Base-by-base conservation (phyloP, 2,329 filamentous ascomycete species). In the Didymella pomorum region DNA sequence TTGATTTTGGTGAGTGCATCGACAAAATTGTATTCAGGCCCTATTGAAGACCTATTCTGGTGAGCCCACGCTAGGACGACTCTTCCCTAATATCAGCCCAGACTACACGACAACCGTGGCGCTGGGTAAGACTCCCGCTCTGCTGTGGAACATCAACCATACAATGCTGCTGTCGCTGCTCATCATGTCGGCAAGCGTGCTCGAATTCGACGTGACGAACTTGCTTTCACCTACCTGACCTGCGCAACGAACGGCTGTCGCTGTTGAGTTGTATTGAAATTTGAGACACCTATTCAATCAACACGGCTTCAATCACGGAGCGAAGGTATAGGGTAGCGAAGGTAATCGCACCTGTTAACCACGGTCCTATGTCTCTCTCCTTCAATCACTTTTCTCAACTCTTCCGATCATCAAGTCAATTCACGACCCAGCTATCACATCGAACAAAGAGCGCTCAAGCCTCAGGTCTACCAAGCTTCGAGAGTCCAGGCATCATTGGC, bases 221-320 rank as follows among this genome's bases (percentile, higher is more conserved):
- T 52, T 39, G 43, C 57, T 60, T 68, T 66, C 61, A 67, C 62
- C 56, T 59, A 31, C 28, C 42, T 48, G 56, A 46, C 46, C 55
- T 50, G 45, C 41, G 25, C 28, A 57, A 60, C 56, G 56, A 60
- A 53, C 55, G 54, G 49, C 25, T 56, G 55, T 33, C 35, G 48
- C 64, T 71, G 70, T 69, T 71, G 63, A 71, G 28, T 33, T 26
- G 16, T 71, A 69, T 70, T 69, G 66, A 69, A 16, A 11, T 37
- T 26, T 65, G 58, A 64, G 59, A 66, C 61, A 65, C 20, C 43
- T 62, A 61, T 63, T 65, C 52, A 61, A 33, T 39, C 39, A 33
- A 16, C 25, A 4, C 3, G 8, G n/a, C 2, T 6, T 50, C 31
- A 33, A 52, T 35, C n/a, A 35, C 7, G 26, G 16, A 25, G 33